A percentile compares a stretch with the other conserved stretches of the same genome.
phyloP scores from a whole-genome alignment of 176 grass and related monocot genomes.

The Triticum timopheevii region DNA sequence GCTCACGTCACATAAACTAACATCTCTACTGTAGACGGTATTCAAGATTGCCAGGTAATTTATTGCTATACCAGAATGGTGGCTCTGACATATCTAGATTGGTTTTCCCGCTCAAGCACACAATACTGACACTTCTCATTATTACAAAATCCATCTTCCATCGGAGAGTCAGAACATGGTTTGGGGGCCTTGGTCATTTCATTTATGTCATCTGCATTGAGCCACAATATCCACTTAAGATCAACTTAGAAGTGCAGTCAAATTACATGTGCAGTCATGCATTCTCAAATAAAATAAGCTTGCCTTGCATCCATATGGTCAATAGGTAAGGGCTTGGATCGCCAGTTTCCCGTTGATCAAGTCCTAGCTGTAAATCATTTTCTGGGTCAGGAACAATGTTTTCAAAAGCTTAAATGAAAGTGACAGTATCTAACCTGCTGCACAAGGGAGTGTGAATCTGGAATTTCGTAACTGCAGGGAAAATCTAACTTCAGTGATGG shows the following conservation, averaged over 20 bases:
- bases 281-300: slow-evolving; percentile 28
- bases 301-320: slow-evolving; percentile 72
- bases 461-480: slow-evolving; percentile 82
- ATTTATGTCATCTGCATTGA: slow-evolving; percentile 57
- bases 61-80: slow-evolving; percentile 75
- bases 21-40: slow-evolving; percentile 11
- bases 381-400: slow-evolving; percentile 30
- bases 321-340: slow-evolving; percentile 91
- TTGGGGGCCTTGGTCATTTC: slow-evolving; percentile 44
- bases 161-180: slow-evolving; percentile 41
- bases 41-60: slow-evolving; percentile 30
- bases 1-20: background rate
- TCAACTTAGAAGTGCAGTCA: background rate
- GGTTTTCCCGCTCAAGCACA: slow-evolving; percentile 46
- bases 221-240: slow-evolving; percentile 21
- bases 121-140: slow-evolving; percentile 48
- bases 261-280: slow-evolving; percentile 4
- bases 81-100: slow-evolving; percentile 69
- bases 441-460: slow-evolving; percentile 78
- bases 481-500: slow-evolving; percentile 30
- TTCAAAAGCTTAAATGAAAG: slow-evolving; percentile 25
- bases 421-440: slow-evolving; percentile 53
- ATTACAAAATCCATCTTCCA: slow-evolving; percentile 48
- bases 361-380: slow-evolving; percentile 65
- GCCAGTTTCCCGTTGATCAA: slow-evolving; percentile 67